Base-by-base conservation (phyloP, 345 rosid species). In the Melaleuca quinquenervia region DNA sequence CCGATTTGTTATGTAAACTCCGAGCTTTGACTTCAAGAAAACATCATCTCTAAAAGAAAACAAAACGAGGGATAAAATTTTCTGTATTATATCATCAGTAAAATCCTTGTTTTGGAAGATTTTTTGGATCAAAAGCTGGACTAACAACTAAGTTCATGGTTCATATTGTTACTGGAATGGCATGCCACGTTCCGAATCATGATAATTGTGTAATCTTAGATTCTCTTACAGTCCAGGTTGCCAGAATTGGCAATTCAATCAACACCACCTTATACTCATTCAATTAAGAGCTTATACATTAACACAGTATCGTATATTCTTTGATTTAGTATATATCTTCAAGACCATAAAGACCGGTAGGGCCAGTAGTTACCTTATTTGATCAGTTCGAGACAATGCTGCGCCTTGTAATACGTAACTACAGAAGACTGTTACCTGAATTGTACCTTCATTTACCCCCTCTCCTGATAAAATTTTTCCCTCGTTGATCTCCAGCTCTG, bases 291-390 rank as follows among this genome's bases (percentile, higher is more conserved):
- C n/a, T 60, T 12, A 6, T 16, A 16, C 76, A 29, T 29, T 22
- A 15, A 64, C 22, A 32, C 3, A 0, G 3, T 2, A 10, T 32
- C n/a, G n/a, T n/a, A n/a, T n/a, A n/a, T n/a, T n/a, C n/a, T n/a
- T n/a, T n/a, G n/a, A n/a, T n/a, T n/a, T n/a, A n/a, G n/a, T n/a
- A n/a, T n/a, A n/a, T n/a, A n/a, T n/a, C n/a, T n/a, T n/a, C n/a
- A n/a, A n/a, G n/a, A n/a, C n/a, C n/a, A n/a, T n/a, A n/a, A n/a
- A n/a, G n/a, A n/a, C n/a, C n/a, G n/a, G n/a, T n/a, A n/a, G n/a
- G n/a, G n/a, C n/a, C n/a, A n/a, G n/a, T n/a, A n/a, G n/a, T n/a
- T n/a, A n/a, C n/a, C n/a, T n/a, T n/a, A n/a, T n/a, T n/a, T n/a
- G n/a, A n/a, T n/a, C n/a, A n/a, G n/a, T n/a, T n/a, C n/a, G n/a